These are phyloP conservation scores for Ascochyta clinopodiicola DNA, from an alignment of 2,329 filamentous ascomycete species.

Conservation along the genomic window DNA sequence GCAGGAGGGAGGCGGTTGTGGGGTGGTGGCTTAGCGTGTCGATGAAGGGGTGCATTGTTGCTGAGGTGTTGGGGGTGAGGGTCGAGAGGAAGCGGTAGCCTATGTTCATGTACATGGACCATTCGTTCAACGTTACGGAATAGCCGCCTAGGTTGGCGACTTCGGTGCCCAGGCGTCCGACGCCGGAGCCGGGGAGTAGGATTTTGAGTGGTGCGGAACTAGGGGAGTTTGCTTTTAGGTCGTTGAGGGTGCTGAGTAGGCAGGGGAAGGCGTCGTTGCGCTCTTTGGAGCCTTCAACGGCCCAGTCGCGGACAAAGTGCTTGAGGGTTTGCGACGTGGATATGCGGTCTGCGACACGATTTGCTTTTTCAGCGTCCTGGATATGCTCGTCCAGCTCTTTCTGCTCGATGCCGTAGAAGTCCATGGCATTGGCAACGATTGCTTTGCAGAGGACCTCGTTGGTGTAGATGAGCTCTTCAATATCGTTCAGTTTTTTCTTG, in stretches of 20 bases:
- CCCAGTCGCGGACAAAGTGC: slow-evolving; percentile 66
- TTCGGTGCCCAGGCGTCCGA: slow-evolving; percentile 62
- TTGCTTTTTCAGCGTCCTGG: slow-evolving; percentile 47
- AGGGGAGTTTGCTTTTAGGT: neutral
- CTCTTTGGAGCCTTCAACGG: slow-evolving; percentile 56
- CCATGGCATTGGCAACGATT: slow-evolving; percentile 55
- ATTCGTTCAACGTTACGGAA: slow-evolving; percentile 64
- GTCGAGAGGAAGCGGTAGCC: slow-evolving; percentile 59
- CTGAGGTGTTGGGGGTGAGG: slow-evolving; percentile 28
- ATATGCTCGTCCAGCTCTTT: slow-evolving; percentile 56
- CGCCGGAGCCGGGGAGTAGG: slow-evolving; percentile 61
- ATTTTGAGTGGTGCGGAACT: slow-evolving; percentile 43
- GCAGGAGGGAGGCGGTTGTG: slow-evolving; percentile 56
- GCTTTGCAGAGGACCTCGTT: slow-evolving; percentile 57
- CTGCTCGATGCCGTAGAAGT: slow-evolving; percentile 55
- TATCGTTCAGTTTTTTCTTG: slow-evolving; percentile 53
- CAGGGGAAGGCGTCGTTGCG: slow-evolving; percentile 50
- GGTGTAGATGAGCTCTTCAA: slow-evolving; percentile 52
- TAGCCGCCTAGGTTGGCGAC: slow-evolving; percentile 55
- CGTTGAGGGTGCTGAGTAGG: slow-evolving; percentile 37
- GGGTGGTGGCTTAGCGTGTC: slow-evolving; percentile 65
- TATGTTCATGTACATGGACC: slow-evolving; percentile 64
- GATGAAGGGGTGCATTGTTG: slow-evolving; percentile 59
- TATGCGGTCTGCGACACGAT: slow-evolving; percentile 51
- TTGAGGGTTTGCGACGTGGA: slow-evolving; percentile 62